Conservation (phyloP, 305 asterid species). For the Fraxinus platypoda region DNA sequence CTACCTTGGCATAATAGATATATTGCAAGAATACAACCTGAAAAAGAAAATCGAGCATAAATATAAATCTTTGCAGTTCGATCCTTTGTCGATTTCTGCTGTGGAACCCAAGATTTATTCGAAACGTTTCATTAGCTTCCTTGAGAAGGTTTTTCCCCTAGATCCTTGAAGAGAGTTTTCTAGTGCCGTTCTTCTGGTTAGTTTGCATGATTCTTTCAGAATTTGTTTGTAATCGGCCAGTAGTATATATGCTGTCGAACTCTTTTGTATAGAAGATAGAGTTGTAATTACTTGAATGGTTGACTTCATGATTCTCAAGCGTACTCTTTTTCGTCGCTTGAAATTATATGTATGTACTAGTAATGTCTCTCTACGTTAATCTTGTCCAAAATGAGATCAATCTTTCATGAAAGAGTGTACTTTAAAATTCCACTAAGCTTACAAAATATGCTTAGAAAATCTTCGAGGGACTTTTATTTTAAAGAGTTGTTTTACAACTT, state of each 20-base stretch:
- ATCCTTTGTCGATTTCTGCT: constrained; percentile 74
- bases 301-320: background rate
- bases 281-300: constrained; percentile 17
- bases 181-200: background rate
- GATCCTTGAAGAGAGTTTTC: constrained; percentile 26
- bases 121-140: constrained; percentile 64
- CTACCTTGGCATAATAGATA: constrained; percentile 84
- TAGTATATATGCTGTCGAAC: background rate
- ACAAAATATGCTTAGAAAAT: background rate
- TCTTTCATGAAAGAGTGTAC: too few species aligned
- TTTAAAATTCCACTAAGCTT: background rate
- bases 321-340: background rate
- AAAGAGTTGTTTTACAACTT: too few species aligned
- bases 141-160: constrained; percentile 65
- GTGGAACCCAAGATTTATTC: constrained; percentile 72
- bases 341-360: background rate
- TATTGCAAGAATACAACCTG: constrained; percentile 80
- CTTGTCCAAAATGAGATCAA: too few species aligned
- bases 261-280: constrained; percentile 3
- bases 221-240: background rate
- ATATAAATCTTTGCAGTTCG: constrained; percentile 63
- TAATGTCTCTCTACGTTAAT: background rate
- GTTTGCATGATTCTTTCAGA: background rate
- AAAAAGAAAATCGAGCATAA: constrained; percentile 75
- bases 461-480: too few species aligned